Base-by-base conservation (phyloP, 2,329 filamentous ascomycete genomes). In the Beauveria asiatica region DNA sequence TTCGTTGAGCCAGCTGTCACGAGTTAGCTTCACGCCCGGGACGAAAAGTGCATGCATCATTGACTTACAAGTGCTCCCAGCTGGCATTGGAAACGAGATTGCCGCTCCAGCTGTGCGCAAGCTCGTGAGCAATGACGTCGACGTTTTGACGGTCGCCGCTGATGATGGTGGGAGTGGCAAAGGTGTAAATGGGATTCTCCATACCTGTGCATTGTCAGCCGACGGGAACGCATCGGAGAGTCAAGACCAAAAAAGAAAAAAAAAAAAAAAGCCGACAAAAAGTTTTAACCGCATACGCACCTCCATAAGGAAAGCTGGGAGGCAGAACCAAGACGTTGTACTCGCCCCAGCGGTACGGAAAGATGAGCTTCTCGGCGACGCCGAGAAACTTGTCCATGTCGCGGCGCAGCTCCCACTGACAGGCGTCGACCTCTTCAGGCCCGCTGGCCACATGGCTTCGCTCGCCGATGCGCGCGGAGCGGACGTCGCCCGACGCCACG, bases 121-220 rank as follows among this genome's bases (percentile, higher is more conserved):
- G 69, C 81, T 85, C 92, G 72, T 96, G 94, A 1, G 94, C 94
- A 73, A 99, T 96, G 21, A 97, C 93, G 71, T 97, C 93, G 21
- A 97, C 85, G 66, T 97, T 97, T 70, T 96, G 88, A 48, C 88
- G 83, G 68, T 93, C 89, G 52, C 93, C 93, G 61, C 89, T 94
- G 69, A 99, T 92, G 66, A 97, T 88, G 41, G 92, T 96, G 2
- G 93, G 93, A 1, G 94, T 97, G 1, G 92, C 93, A 72, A 96
- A 97, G 0, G 94, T 97, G 75, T 89, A 96, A 57, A 96, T 86
- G 0, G 92, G 92, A 70, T 97, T 96, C 73, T 96, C 92, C 88
- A 92, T 92, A 63, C 86, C 85, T 81, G 60, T 4, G 65, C 3
- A 68, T 54, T 67, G 58, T 68, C 57, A 68, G 65, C 48, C 53